Percentiles rank a stretch among this genome's conserved stretches.
These are phyloP conservation scores for Aspergillus cristatus DNA, from an alignment of 495 filamentous ascomycete genomes.

Conservation along the genomic window DNA sequence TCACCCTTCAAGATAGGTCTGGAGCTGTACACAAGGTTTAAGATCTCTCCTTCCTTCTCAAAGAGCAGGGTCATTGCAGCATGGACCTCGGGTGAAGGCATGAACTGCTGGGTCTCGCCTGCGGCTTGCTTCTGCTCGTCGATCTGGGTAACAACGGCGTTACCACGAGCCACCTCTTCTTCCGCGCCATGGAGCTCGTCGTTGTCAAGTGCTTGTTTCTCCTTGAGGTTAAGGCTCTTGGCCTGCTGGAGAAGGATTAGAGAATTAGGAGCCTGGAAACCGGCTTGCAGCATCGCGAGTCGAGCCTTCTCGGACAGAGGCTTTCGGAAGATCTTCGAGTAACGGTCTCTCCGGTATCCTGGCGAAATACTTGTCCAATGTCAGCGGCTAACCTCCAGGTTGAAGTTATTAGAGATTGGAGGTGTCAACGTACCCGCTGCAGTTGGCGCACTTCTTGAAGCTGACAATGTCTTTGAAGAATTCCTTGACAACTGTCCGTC, in stretches of 20 bases:
- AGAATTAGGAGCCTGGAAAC: constrained; percentile 59
- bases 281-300: constrained; percentile 61
- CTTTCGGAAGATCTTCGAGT: constrained; percentile 88
- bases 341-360: constrained; percentile 73
- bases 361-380: constrained; percentile 53
- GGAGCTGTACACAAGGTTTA: constrained; percentile 74
- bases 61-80: constrained; percentile 70
- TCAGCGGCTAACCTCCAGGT: constrained; percentile 8
- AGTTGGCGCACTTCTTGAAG: constrained; percentile 62
- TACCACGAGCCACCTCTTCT: constrained; percentile 58
- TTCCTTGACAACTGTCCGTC: constrained; percentile 65
- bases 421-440: constrained; percentile 47
- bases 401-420: constrained; percentile 4
- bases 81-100: constrained; percentile 68
- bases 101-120: constrained; percentile 49
- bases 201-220: constrained; percentile 17
- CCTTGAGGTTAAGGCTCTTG: constrained; percentile 23
- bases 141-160: constrained; percentile 33
- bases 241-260: constrained; percentile 37
- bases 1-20: constrained; percentile 43
- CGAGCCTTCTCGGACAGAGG: constrained; percentile 59
- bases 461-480: constrained; percentile 61
- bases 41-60: constrained; percentile 72
- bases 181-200: constrained; percentile 45
- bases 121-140: constrained; percentile 19